Evolutionary conservation across 345 rosid species (phyloP), one percentile per base, ranked within the genome.

Genomic region (Sisymbrium irio): DNA sequence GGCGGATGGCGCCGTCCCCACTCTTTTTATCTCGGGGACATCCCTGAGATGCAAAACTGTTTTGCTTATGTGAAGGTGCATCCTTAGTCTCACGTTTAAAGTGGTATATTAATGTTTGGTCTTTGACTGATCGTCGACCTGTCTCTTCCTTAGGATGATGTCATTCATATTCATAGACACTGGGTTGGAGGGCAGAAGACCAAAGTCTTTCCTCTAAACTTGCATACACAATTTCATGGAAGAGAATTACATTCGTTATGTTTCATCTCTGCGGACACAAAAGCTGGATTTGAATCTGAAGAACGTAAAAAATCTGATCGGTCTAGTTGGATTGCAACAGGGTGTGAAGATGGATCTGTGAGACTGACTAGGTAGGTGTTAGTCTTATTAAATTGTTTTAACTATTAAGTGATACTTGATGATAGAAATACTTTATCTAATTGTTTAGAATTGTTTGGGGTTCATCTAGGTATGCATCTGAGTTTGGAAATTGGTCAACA

Each of bases 1-100:
- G 99, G 99, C 72, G 99, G 97, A 67, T 95, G 99, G 99, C 89
- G 99, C 22, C 99, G 96, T 39, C 99, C 99, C 42, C 96, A 90
- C 78, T 92, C 93, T 74, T 92, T 77, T 77, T 82, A 87, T 80
- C 81, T 89, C 22, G 93, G 99, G 65, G 86, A 88, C 77, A 66
- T 85, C 71, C 97, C 96, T 27, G 97, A 84, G 70, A 78, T 66
- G 79, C 73, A 75, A 77, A 77, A 86, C 69, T 92, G 97, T 76
- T 95, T 95, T 82, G 96, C 97, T 40, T 88, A 82, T 73, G 96
- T 89, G 59, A 95, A 95, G 97, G 99, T 95, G 67, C 70, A 53
- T 77, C 63, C 42, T 35, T 14, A 65, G n/a, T 33, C 65, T 51
- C 37, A 9, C 22, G 4, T 50, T 64, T 13, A 47, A 39, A 76